These are phyloP conservation scores for Alternaria triticina DNA, from an alignment of 2,329 filamentous ascomycete genomes.

Conservation along the genomic window DNA sequence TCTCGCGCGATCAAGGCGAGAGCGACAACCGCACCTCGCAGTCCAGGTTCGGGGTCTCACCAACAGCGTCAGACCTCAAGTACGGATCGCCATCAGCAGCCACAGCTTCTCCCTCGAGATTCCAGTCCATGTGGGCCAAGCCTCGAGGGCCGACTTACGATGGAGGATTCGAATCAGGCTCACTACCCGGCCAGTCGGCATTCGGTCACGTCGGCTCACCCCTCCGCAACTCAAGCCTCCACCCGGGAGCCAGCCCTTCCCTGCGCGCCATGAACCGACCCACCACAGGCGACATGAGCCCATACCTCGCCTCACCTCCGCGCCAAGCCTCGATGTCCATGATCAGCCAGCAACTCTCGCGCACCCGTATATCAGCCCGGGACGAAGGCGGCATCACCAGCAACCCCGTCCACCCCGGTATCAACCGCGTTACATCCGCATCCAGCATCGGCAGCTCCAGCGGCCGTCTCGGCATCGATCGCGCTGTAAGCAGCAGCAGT, in stretches of 20 bases:
- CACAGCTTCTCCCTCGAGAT: slow-evolving; percentile 66
- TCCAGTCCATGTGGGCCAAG: slow-evolving; percentile 63
- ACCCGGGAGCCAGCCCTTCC: slow-evolving; percentile 58
- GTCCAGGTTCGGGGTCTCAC: slow-evolving; percentile 57
- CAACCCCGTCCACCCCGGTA: slow-evolving; percentile 70
- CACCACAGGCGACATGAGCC: slow-evolving; percentile 55
- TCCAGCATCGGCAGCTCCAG: slow-evolving; percentile 41
- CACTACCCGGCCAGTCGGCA: slow-evolving; percentile 50
- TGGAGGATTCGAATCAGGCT: slow-evolving; percentile 47
- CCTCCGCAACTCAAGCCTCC: slow-evolving; percentile 65
- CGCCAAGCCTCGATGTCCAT: slow-evolving; percentile 66
- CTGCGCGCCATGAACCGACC: slow-evolving; percentile 59
- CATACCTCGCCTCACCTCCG: slow-evolving; percentile 62
- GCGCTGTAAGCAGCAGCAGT: slow-evolving; percentile 49
- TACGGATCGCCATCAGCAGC: slow-evolving; percentile 59
- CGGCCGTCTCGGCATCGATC: slow-evolving; percentile 44
- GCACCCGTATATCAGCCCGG: slow-evolving; percentile 50
- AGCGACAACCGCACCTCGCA: slow-evolving; percentile 54
- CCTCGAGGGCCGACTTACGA: slow-evolving; percentile 57
- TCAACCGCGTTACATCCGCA: slow-evolving; percentile 51
- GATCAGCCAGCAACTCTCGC: slow-evolving; percentile 64
- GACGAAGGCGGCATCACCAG: slow-evolving; percentile 35
- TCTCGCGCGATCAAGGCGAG: slow-evolving; percentile 64
- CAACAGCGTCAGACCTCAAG: slow-evolving; percentile 52
- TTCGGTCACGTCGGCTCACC: slow-evolving; percentile 70